Percentiles rank a stretch among this genome's conserved stretches.
Evolutionary conservation across 345 rosid genomes (phyloP).

Genomic region (Salix brachista): DNA sequence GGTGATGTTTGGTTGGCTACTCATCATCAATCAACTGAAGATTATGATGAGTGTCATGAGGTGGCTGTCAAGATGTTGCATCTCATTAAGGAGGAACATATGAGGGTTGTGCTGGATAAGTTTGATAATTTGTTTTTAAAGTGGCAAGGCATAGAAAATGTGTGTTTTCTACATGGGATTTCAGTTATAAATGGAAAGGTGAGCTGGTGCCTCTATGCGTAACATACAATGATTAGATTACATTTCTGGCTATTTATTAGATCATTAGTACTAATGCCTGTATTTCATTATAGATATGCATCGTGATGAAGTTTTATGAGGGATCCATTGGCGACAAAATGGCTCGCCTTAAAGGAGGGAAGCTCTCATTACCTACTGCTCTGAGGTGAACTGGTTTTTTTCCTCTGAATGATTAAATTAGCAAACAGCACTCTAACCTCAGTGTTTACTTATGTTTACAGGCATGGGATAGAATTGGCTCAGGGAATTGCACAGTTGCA

Average conservation of each 20-base stretch:
- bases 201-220: constrained; percentile 9
- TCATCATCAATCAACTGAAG: constrained; percentile 55
- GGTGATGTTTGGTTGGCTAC: constrained; percentile 98
- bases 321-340: constrained; percentile 84
- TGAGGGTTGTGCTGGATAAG: constrained; percentile 47
- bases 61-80: constrained; percentile 81
- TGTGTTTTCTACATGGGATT: constrained; percentile 64
- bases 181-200: constrained; percentile 77
- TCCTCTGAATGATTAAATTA: not conserved
- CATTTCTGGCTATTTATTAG: not conserved
- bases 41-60: constrained; percentile 67
- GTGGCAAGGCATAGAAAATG: constrained; percentile 48
- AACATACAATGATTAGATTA: not conserved
- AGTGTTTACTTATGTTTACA: constrained; percentile 28
- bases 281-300: constrained; percentile 46
- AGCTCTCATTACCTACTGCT: constrained; percentile 53
- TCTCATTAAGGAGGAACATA: constrained; percentile 58
- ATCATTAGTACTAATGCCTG: not conserved
- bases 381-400: constrained; percentile 51
- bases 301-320: constrained; percentile 84
- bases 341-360: constrained; percentile 80
- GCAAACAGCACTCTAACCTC: not conserved
- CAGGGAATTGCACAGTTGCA: constrained; percentile 67
- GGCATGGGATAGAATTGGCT: constrained; percentile 71
- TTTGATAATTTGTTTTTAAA: constrained; percentile 56